Conservation (phyloP, 495 filamentous ascomycete genomes). For the Aspergillus cavernicola region DNA sequence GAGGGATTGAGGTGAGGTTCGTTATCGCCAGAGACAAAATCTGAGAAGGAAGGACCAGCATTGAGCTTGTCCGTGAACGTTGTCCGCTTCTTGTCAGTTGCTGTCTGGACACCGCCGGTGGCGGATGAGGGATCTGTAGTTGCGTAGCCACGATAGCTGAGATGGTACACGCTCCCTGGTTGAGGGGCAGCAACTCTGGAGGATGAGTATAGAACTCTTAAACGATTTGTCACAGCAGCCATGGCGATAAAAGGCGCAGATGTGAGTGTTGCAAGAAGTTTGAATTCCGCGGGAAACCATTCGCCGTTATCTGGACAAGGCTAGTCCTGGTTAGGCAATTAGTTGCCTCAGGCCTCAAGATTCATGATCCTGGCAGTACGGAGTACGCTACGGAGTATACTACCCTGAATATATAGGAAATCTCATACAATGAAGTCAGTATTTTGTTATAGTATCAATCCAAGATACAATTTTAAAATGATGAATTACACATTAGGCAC, state of each 20-base stretch:
- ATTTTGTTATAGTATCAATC: no score
- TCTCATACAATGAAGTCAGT: no score
- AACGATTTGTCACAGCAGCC: conserved; percentile 30
- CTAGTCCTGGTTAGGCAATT: conserved; percentile 12
- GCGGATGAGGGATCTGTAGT: conserved; percentile 41
- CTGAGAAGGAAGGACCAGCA: conserved; percentile 75
- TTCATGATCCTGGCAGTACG: no score
- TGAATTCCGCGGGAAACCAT: conserved; percentile 27
- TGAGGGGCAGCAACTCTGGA: conserved; percentile 20
- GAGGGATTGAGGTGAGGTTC: conserved; percentile 57
- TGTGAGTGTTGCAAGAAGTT: conserved; percentile 18
- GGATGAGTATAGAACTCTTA: conserved; percentile 36
- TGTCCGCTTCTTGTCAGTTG: conserved; percentile 44
- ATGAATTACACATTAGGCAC: conserved; percentile 16
- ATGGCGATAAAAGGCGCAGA: not conserved
- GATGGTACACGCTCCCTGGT: conserved; percentile 10
- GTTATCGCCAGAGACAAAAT: conserved; percentile 62
- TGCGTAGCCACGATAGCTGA: conserved; percentile 35
- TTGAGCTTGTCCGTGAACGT: conserved; percentile 81
- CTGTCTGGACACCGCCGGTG: conserved; percentile 25
- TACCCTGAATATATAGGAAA: no score
- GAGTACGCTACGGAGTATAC: no score
- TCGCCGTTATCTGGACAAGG: conserved; percentile 8
- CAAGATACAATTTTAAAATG: not conserved
- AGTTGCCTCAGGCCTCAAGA: not conserved